These are phyloP conservation scores for Aspergillus sparsus DNA, from an alignment of 495 filamentous ascomycete species.

Conservation along the genomic window DNA sequence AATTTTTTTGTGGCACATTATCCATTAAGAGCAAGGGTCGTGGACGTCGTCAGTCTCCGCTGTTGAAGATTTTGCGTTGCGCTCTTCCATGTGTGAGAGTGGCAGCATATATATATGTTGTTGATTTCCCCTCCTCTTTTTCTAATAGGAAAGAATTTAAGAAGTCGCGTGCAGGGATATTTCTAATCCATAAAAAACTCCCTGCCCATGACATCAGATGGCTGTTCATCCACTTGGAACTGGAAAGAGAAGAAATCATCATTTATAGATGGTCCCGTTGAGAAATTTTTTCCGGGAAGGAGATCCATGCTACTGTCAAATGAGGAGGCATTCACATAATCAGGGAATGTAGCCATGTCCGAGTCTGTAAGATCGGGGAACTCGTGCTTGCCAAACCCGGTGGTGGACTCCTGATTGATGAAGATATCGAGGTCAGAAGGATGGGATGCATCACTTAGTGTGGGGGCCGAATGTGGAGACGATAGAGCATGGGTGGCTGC, in stretches of 20 bases:
- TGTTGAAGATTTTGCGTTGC: not conserved
- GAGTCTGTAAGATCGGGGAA: slow-evolving; percentile 33
- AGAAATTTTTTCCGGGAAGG: slow-evolving; percentile 41
- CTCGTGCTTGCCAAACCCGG: slow-evolving; percentile 36
- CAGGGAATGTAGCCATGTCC: slow-evolving; percentile 35
- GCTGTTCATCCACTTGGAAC: slow-evolving; percentile 35
- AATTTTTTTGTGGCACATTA: slow-evolving; percentile 21
- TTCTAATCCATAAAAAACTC: slow-evolving; percentile 32
- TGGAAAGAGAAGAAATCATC: slow-evolving; percentile 43
- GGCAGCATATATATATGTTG: slow-evolving; percentile 7
- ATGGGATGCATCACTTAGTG: slow-evolving; percentile 40
- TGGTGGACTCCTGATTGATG: slow-evolving; percentile 42
- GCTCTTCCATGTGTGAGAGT: not conserved
- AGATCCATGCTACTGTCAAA: slow-evolving; percentile 39
- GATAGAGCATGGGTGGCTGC: slow-evolving; percentile 37
- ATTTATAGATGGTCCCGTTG: slow-evolving; percentile 30
- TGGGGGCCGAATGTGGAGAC: slow-evolving; percentile 44
- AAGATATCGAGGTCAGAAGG: slow-evolving; percentile 51
- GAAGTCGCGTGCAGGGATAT: slow-evolving; percentile 3
- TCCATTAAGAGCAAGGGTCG: slow-evolving; percentile 22
- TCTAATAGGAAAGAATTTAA: not conserved
- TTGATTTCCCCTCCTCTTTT: slow-evolving; percentile 11
- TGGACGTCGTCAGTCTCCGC: slow-evolving; percentile 21
- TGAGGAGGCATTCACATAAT: slow-evolving; percentile 34
- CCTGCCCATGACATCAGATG: slow-evolving; percentile 27